Evolutionary conservation across 192 early-diverging fungal species (phyloP).

Genomic region (Entomortierella lignicola): DNA sequence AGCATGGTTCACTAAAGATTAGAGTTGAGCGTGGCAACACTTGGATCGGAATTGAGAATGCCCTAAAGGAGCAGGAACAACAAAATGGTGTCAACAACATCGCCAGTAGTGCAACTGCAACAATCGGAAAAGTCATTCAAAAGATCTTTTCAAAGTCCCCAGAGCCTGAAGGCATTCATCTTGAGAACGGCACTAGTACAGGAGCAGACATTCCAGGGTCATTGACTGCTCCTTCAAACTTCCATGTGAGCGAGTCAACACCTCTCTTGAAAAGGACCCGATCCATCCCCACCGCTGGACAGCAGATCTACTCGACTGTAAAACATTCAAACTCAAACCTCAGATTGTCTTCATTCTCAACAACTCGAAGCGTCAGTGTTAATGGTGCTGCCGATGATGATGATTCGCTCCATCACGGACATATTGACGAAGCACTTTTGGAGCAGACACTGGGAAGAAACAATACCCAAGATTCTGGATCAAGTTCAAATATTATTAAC

Average conservation of each 20-base stretch:
- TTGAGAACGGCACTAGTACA: conserved; percentile 20
- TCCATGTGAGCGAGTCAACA: conserved; percentile 36
- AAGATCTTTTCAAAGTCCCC: conserved; percentile 46
- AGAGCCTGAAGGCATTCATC: neutral
- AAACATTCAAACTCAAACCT: conserved; percentile 14
- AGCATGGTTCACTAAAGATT: conserved; percentile 48
- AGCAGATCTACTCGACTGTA: conserved; percentile 6
- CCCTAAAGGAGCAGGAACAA: conserved; percentile 28
- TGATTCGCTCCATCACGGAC: neutral
- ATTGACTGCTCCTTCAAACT: conserved; percentile 25
- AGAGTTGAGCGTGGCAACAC: conserved; percentile 58
- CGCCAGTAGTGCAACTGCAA: conserved; percentile 37
- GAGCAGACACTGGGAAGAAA: neutral
- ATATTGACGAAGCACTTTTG: neutral
- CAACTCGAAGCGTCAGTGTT: conserved; percentile 10
- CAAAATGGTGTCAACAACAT: conserved; percentile 20
- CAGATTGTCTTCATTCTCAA: conserved; percentile 29
- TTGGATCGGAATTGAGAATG: conserved; percentile 41
- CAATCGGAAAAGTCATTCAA: conserved; percentile 42
- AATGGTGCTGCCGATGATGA: neutral
- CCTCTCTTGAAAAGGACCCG: conserved; percentile 16
- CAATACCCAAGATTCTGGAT: neutral
- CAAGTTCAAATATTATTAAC: neutral
- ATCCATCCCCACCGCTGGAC: conserved; percentile 13
- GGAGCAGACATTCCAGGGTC: conserved; percentile 45